Conservation (phyloP, 805 yeast genomes). For the Komagataella phaffii region DNA sequence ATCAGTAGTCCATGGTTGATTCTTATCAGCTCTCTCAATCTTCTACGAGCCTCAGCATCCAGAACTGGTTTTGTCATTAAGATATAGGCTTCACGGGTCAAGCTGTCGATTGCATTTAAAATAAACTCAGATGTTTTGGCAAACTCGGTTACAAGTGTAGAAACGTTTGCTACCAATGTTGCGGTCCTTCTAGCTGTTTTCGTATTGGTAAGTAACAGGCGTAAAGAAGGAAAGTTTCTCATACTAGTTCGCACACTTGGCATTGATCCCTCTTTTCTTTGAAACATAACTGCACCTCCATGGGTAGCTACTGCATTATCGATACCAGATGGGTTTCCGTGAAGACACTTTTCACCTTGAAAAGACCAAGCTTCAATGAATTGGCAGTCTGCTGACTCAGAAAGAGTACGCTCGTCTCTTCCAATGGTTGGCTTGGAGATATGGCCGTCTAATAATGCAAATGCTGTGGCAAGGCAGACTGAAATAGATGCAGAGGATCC, state of each 20-base stretch:
- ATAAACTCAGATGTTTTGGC: constrained; percentile 46
- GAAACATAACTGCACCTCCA: constrained; percentile 92
- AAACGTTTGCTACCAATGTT: constrained; percentile 66
- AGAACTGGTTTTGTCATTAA: constrained; percentile 41
- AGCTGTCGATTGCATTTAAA: constrained; percentile 61
- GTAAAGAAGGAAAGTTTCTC: constrained; percentile 61
- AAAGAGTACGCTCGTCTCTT: constrained; percentile 19
- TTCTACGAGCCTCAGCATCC: constrained; percentile 24
- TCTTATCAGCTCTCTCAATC: constrained; percentile 49
- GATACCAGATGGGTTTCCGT: constrained; percentile 93
- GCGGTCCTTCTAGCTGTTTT: constrained; percentile 83
- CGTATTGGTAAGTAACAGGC: constrained; percentile 72
- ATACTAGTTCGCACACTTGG: constrained; percentile 57
- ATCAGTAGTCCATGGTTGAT: constrained; percentile 82
- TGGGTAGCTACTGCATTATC: constrained; percentile 93
- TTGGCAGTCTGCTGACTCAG: constrained; percentile 28
- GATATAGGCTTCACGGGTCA: constrained; percentile 62
- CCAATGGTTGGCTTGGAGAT: constrained; percentile 24
- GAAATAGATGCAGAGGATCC: constrained; percentile 90
- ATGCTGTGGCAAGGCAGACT: constrained; percentile 70
- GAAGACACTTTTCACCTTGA: constrained; percentile 89
- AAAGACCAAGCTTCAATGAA: constrained; percentile 79
- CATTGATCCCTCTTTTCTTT: constrained; percentile 40
- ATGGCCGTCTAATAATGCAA: constrained; percentile 47
- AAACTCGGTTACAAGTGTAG: constrained; percentile 32